Evolutionary conservation across 2,329 filamentous ascomycete species (phyloP).

Genomic region (Pestalotiopsis fici): DNA sequence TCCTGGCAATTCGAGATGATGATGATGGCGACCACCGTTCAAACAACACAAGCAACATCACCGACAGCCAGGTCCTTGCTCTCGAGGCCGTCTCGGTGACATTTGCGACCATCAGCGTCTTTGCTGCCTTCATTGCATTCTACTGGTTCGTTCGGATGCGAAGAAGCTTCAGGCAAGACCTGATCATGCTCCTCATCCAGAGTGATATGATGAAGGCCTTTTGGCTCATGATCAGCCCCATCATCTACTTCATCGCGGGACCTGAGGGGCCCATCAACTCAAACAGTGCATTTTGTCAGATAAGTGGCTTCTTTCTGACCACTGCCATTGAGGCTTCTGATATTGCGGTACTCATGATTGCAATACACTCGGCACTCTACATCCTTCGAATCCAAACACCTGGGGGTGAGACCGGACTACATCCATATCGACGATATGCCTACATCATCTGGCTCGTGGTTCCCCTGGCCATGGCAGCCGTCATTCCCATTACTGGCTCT

Average conservation of each 20-base stretch:
- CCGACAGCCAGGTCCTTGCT: slow-evolving; percentile 13
- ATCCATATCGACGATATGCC: slow-evolving; percentile 64
- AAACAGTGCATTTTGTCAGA: slow-evolving; percentile 62
- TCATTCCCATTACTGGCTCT: slow-evolving; percentile 29
- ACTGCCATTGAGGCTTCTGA: slow-evolving; percentile 72
- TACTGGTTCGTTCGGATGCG: slow-evolving; percentile 77
- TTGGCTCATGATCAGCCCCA: slow-evolving; percentile 68
- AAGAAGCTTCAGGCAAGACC: slow-evolving; percentile 71
- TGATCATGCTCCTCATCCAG: slow-evolving; percentile 74
- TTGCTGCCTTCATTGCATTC: slow-evolving; percentile 56
- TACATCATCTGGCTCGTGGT: slow-evolving; percentile 58
- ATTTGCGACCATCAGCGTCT: slow-evolving; percentile 53
- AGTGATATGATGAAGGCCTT: slow-evolving; percentile 71
- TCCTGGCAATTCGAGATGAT: not conserved
- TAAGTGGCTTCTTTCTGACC: slow-evolving; percentile 67
- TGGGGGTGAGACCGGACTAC: slow-evolving; percentile 63
- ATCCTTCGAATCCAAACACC: slow-evolving; percentile 60
- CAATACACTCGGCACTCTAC: slow-evolving; percentile 71
- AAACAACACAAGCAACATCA: not conserved
- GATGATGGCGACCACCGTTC: not conserved
- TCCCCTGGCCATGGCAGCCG: slow-evolving; percentile 56
- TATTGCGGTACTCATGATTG: slow-evolving; percentile 71
- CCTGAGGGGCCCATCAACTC: slow-evolving; percentile 40
- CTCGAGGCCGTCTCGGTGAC: slow-evolving; percentile 43
- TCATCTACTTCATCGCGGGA: slow-evolving; percentile 56